Evolutionary conservation across 768 basidiomycete genomes (phyloP).

Genomic region (Rhizopogon vulgaris): DNA sequence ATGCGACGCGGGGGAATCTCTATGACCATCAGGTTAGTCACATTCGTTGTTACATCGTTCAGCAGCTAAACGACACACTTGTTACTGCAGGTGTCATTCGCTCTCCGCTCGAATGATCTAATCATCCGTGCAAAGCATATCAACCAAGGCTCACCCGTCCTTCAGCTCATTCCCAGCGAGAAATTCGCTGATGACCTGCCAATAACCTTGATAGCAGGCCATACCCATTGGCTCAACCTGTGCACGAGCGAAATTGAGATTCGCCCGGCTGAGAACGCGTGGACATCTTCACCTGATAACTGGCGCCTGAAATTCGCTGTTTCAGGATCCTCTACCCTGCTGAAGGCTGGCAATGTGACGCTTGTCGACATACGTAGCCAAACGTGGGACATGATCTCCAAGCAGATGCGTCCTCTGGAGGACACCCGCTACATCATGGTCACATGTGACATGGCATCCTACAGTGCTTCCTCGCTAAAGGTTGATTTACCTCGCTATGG

Average conservation of each 20-base stretch:
- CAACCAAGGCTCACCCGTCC: neutral
- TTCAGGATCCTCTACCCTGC: conserved; percentile 6
- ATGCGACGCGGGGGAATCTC: conserved; percentile 13
- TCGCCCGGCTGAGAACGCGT: conserved; percentile 18
- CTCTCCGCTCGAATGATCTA: conserved; percentile 10
- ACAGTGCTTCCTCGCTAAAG: conserved; percentile 11
- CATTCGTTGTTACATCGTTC: neutral
- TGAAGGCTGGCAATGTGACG: neutral
- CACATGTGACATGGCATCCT: neutral
- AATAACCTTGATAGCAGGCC: conserved; percentile 10
- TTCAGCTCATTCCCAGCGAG: conserved; percentile 20
- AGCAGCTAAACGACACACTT: neutral
- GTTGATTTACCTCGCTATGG: conserved; percentile 34
- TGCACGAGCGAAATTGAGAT: conserved; percentile 18
- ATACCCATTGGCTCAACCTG: conserved; percentile 28
- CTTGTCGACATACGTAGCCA: conserved; percentile 24
- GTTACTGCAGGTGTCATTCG: conserved; percentile 18
- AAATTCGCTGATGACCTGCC: conserved; percentile 22
- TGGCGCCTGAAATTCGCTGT: conserved; percentile 18
- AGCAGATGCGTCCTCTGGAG: conserved; percentile 21
- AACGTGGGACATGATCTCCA: conserved; percentile 22
- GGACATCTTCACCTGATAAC: conserved; percentile 20
- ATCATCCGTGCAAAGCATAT: conserved; percentile 13
- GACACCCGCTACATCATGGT: conserved; percentile 17
- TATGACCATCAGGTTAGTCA: conserved; percentile 14